These are phyloP conservation scores for Citrullus amarus DNA, from an alignment of 306 rosid genomes.

Conservation along the genomic window DNA sequence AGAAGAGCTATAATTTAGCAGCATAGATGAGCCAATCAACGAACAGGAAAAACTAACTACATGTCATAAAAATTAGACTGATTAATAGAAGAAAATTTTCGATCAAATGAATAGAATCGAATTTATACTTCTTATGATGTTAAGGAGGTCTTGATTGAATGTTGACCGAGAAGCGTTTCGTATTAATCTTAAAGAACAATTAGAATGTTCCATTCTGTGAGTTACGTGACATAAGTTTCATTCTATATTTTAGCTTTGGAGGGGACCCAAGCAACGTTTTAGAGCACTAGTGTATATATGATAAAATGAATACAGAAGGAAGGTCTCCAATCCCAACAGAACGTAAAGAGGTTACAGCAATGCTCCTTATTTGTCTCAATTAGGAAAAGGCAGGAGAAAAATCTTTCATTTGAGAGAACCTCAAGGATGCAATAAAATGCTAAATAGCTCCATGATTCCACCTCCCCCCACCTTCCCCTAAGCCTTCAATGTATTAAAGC, in stretches of 20 bases:
- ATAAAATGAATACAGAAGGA: not conserved
- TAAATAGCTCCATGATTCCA: not conserved
- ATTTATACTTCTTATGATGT: not conserved
- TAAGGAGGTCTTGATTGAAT: not conserved
- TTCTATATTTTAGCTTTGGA: not conserved
- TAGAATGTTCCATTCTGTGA: not conserved
- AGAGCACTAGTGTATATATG: not conserved
- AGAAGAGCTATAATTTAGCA: not conserved
- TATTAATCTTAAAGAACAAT: not conserved
- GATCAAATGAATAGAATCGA: not conserved
- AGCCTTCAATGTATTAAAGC: not conserved
- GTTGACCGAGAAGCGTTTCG: not conserved
- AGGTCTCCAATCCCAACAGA: not conserved
- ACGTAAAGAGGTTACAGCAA: not conserved
- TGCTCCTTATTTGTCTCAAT: not conserved
- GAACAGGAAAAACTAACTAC: not conserved
- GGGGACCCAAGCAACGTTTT: not conserved
- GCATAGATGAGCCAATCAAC: not conserved
- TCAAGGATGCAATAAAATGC: not conserved
- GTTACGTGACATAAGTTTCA: not conserved
- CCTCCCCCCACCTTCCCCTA: not conserved
- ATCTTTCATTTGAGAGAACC: not conserved
- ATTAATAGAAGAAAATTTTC: not conserved
- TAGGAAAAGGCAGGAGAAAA: not conserved
- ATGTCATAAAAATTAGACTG: not conserved